Evolutionary conservation across 495 filamentous ascomycete genomes (phyloP).

Genomic region (Apiosordaria backusii): DNA sequence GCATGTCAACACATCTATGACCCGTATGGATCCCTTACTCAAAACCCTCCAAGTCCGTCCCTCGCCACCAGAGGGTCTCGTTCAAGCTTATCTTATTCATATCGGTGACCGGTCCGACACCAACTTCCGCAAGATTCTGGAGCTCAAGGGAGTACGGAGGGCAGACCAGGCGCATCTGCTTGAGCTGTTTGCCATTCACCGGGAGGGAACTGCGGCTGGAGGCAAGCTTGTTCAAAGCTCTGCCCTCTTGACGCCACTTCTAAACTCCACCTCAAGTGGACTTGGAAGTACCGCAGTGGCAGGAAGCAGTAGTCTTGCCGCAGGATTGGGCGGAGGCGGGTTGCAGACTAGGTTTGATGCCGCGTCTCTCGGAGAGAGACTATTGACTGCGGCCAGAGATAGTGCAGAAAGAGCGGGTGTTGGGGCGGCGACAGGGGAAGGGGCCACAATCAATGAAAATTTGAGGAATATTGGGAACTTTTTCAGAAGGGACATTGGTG

Average conservation of each 20-base stretch:
- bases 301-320: slow-evolving; percentile 13
- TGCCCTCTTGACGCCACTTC: slow-evolving; percentile 59
- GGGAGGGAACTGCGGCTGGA: slow-evolving; percentile 55
- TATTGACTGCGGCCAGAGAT: slow-evolving; percentile 81
- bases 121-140: slow-evolving; percentile 96
- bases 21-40: slow-evolving; percentile 84
- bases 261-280: slow-evolving; percentile 36
- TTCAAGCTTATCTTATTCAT: slow-evolving; percentile 94
- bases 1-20: slow-evolving; percentile 79
- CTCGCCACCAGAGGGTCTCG: slow-evolving; percentile 85
- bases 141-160: slow-evolving; percentile 83
- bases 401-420: slow-evolving; percentile 76
- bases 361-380: slow-evolving; percentile 65
- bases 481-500: slow-evolving; percentile 83
- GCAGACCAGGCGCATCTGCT: slow-evolving; percentile 77
- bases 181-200: slow-evolving; percentile 85
- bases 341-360: slow-evolving; percentile 72
- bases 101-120: slow-evolving; percentile 85
- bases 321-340: slow-evolving; percentile 40
- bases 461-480: slow-evolving; percentile 94
- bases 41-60: slow-evolving; percentile 96
- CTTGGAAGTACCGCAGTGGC: neutral
- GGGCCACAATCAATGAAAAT: slow-evolving; percentile 77
- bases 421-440: slow-evolving; percentile 65
- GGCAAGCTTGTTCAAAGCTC: slow-evolving; percentile 55